phyloP scores from a whole-genome alignment of 2,329 filamentous ascomycete genomes.

The Ascochyta lentis region DNA sequence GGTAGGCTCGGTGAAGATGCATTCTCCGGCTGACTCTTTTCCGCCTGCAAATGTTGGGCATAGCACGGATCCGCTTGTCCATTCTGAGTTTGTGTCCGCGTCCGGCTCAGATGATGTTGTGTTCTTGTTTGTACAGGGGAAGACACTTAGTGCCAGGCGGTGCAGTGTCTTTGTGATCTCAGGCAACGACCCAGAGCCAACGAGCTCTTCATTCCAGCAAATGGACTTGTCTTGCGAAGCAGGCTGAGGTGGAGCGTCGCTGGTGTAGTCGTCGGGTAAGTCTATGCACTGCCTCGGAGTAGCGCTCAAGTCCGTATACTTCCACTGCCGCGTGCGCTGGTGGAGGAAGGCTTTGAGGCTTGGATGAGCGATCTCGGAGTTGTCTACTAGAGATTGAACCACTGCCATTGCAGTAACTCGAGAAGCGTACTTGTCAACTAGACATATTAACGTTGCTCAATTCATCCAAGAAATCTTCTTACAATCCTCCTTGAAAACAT shows the following conservation, averaged over 20 bases:
- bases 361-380: constrained; percentile 32
- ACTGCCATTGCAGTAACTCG: constrained; percentile 44
- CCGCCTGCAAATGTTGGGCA: constrained; percentile 68
- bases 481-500: constrained; percentile 64
- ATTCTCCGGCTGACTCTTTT: constrained; percentile 65
- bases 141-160: constrained; percentile 10
- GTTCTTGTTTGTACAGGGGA: neutral
- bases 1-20: constrained; percentile 61
- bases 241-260: neutral
- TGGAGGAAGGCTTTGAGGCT: constrained; percentile 39
- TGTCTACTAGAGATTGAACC: constrained; percentile 30
- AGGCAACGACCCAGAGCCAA: neutral
- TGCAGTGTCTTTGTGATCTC: constrained; percentile 16
- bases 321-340: constrained; percentile 44
- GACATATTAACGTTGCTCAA: constrained; percentile 12
- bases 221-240: constrained; percentile 10
- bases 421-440: constrained; percentile 34
- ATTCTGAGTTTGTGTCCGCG: constrained; percentile 8
- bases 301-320: constrained; percentile 20
- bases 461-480: constrained; percentile 45
- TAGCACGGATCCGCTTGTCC: constrained; percentile 40
- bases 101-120: neutral
- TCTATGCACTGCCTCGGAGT: constrained; percentile 31
- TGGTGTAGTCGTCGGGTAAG: constrained; percentile 29
- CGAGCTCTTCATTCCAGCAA: constrained; percentile 23